These are phyloP conservation scores for Phytophthora pisi DNA, from an alignment of 352 stramenopile genomes.

Conservation along the genomic window DNA sequence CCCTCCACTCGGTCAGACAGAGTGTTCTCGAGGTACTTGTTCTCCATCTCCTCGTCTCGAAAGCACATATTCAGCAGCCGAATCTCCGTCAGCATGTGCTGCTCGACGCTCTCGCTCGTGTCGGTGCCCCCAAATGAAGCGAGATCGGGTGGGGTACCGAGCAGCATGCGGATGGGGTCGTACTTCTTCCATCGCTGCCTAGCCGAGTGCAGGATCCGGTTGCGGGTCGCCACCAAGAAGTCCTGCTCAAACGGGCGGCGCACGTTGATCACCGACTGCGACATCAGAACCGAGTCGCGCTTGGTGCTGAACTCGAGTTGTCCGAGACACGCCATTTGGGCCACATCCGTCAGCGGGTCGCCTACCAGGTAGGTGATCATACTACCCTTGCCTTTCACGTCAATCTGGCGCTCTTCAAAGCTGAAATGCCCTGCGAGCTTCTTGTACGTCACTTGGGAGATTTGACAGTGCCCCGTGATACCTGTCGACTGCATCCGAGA, in stretches of 20 bases:
- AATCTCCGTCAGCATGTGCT: constrained; percentile 74
- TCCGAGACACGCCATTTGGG: constrained; percentile 56
- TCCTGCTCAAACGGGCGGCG: constrained; percentile 56
- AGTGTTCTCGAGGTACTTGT: constrained; percentile 75
- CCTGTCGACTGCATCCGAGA: constrained; percentile 92
- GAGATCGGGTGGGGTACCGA: constrained; percentile 56
- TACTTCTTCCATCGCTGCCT: constrained; percentile 66
- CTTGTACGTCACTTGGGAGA: constrained; percentile 85
- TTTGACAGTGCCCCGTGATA: constrained; percentile 74
- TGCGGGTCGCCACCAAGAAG: constrained; percentile 55
- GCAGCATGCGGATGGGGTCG: constrained; percentile 54
- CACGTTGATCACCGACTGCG: constrained; percentile 40
- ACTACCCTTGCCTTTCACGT: constrained; percentile 86
- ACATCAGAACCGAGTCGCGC: constrained; percentile 66
- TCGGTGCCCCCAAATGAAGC: constrained; percentile 45
- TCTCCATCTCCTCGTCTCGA: constrained; percentile 73
- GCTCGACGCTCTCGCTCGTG: constrained; percentile 48
- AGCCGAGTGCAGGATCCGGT: constrained; percentile 55
- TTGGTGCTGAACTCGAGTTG: constrained; percentile 71
- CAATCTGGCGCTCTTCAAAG: constrained; percentile 81
- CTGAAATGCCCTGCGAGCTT: constrained; percentile 77
- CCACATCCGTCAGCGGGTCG: constrained; percentile 68
- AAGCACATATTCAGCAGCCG: constrained; percentile 65
- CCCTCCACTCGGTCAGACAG: constrained; percentile 66
- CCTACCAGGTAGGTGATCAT: constrained; percentile 88